These are phyloP conservation scores for Cercophora samala DNA, from an alignment of 495 filamentous ascomycete genomes.

Conservation along the genomic window DNA sequence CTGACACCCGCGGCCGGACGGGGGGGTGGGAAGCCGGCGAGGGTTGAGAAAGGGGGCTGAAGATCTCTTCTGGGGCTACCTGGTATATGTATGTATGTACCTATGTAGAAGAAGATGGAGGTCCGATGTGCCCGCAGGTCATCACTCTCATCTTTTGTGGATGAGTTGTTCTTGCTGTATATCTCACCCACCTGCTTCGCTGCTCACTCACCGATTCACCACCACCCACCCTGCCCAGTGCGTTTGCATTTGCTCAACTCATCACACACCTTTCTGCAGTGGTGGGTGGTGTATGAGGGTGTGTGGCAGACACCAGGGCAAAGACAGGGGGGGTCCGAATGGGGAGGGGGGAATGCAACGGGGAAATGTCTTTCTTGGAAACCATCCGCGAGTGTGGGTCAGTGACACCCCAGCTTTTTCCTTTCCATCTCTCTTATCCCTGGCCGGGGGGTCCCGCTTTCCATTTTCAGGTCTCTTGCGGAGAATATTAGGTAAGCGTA, in stretches of 20 bases:
- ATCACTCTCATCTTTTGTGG: no score
- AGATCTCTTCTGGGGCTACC: not conserved
- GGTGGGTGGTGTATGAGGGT: not conserved
- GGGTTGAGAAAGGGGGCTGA: not conserved
- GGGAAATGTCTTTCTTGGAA: constrained; percentile 8
- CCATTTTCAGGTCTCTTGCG: not conserved
- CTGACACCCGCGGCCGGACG: not conserved
- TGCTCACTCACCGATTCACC: not conserved
- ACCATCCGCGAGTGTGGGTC: constrained; percentile 3
- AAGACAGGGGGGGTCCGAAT: not conserved
- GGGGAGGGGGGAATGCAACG: no score
- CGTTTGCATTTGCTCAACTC: not conserved
- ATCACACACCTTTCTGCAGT: not conserved
- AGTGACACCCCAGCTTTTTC: constrained; percentile 1
- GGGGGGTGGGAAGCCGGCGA: not conserved
- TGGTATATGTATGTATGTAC: no score
- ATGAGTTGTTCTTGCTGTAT: not conserved
- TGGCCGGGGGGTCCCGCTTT: not conserved
- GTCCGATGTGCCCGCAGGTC: not conserved
- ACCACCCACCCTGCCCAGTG: no score
- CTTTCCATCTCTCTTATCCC: not conserved
- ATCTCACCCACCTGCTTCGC: not conserved
- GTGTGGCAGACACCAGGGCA: not conserved
- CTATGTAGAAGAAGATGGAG: not conserved
- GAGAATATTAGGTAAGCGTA: not conserved